phyloP scores from a whole-genome alignment of 1,284 basidiomycete species.

The Boletus sp. region DNA sequence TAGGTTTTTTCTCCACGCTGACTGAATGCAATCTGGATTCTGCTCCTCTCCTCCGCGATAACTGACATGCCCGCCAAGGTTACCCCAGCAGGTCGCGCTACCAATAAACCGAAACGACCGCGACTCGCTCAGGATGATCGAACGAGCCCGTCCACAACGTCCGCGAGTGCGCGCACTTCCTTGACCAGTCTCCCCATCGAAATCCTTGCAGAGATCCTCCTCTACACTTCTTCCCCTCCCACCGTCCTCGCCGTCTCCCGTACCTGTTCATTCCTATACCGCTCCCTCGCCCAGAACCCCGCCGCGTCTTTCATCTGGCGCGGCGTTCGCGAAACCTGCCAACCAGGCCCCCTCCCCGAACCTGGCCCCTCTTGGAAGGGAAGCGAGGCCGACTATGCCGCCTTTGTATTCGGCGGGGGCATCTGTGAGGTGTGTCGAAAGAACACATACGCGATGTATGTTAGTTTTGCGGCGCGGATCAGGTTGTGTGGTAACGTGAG shows the following conservation, averaged over 20 bases:
- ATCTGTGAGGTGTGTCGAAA: constrained; percentile 54
- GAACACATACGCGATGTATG: constrained; percentile 36
- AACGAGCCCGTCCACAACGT: neutral
- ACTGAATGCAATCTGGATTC: neutral
- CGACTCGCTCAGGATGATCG: neutral
- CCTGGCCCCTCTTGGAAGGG: constrained; percentile 35
- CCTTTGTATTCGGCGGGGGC: constrained; percentile 59
- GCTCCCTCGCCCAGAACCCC: constrained; percentile 35
- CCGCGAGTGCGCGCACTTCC: neutral
- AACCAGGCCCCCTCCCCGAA: constrained; percentile 37
- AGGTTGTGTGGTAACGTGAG: constrained; percentile 46
- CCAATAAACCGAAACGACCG: constrained; percentile 8
- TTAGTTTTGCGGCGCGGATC: constrained; percentile 44
- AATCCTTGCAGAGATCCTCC: constrained; percentile 46
- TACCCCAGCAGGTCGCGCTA: neutral
- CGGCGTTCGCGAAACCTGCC: constrained; percentile 34
- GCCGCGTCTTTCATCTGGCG: constrained; percentile 45
- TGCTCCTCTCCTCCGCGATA: too few species aligned
- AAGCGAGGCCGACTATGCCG: constrained; percentile 50
- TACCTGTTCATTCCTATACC: constrained; percentile 41
- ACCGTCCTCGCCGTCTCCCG: constrained; percentile 48
- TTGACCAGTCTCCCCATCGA: constrained; percentile 42
- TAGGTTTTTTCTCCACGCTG: neutral
- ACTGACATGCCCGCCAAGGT: neutral
- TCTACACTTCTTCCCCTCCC: constrained; percentile 36